A percentile compares a stretch with the other conserved stretches of the same genome.
These are phyloP conservation scores for Sonneratia alba DNA, from an alignment of 345 rosid genomes.

Conservation along the genomic window DNA sequence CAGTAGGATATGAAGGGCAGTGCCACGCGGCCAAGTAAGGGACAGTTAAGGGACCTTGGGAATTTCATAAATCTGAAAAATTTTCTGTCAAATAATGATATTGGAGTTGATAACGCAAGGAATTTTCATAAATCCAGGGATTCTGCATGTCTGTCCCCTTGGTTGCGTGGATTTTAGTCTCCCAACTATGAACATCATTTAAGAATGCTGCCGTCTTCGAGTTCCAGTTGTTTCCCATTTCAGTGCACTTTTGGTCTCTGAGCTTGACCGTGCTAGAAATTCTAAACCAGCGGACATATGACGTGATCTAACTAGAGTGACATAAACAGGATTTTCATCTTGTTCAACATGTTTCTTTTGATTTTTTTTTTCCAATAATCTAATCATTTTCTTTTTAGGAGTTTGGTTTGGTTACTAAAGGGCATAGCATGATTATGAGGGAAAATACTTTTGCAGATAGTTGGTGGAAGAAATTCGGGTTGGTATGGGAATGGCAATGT, in stretches of 20 bases:
- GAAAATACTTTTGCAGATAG: conserved; percentile 32
- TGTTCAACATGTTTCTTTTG: neutral
- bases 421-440: neutral
- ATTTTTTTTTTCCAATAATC: neutral
- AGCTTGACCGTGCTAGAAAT: neutral
- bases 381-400: neutral
- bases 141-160: neutral
- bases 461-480: conserved; percentile 43
- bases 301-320: neutral
- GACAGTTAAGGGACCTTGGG: neutral
- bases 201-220: neutral
- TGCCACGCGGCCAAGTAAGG: neutral
- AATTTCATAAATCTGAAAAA: neutral
- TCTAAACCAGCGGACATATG: neutral
- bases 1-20: neutral
- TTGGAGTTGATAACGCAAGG: neutral
- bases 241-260: neutral
- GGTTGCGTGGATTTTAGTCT: neutral
- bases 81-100: neutral
- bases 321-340: neutral
- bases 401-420: neutral
- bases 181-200: neutral
- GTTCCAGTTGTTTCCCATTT: neutral
- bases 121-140: neutral
- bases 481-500: conserved; percentile 28